These are phyloP conservation scores for Tulasnella sp. DNA, from an alignment of 768 basidiomycete species.

Conservation along the genomic window DNA sequence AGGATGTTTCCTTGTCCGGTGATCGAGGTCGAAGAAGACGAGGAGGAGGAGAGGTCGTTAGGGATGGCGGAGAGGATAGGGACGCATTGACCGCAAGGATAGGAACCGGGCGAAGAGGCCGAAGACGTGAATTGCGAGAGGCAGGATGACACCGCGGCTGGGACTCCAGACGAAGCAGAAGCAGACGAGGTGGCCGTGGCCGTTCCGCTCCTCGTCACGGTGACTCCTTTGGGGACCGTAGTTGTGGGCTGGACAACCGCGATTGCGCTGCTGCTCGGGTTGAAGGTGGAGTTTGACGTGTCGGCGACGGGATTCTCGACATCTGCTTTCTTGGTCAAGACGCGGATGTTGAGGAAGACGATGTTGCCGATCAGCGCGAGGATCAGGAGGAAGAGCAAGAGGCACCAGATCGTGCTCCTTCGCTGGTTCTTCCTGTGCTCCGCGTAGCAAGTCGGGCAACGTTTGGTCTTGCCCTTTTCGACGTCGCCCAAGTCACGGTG, in stretches of 20 bases:
- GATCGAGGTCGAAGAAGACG: slow-evolving; percentile 42
- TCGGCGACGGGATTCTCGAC: slow-evolving; percentile 16
- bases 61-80: slow-evolving; percentile 49
- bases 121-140: slow-evolving; percentile 55
- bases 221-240: slow-evolving; percentile 4
- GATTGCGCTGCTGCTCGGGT: not conserved
- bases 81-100: slow-evolving; percentile 55
- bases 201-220: not conserved
- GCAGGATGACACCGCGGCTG: slow-evolving; percentile 51
- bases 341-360: slow-evolving; percentile 48
- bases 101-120: slow-evolving; percentile 46
- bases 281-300: not conserved
- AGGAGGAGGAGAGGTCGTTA: slow-evolving; percentile 38
- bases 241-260: not conserved
- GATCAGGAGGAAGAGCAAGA: slow-evolving; percentile 48
- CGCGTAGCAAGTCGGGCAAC: slow-evolving; percentile 40
- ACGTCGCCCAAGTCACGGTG: not conserved
- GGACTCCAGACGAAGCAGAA: slow-evolving; percentile 42
- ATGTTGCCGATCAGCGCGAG: slow-evolving; percentile 51
- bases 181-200: slow-evolving; percentile 36
- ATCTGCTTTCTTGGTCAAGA: slow-evolving; percentile 39
- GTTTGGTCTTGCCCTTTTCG: slow-evolving; percentile 18
- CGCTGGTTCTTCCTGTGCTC: slow-evolving; percentile 40
- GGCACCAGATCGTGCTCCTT: slow-evolving; percentile 42
- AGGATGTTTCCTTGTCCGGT: slow-evolving; percentile 48